Percentiles rank a stretch among this genome's conserved stretches.
Evolutionary conservation across 1,284 basidiomycete genomes (phyloP).

Genomic region (Afroboletus lepidellus): DNA sequence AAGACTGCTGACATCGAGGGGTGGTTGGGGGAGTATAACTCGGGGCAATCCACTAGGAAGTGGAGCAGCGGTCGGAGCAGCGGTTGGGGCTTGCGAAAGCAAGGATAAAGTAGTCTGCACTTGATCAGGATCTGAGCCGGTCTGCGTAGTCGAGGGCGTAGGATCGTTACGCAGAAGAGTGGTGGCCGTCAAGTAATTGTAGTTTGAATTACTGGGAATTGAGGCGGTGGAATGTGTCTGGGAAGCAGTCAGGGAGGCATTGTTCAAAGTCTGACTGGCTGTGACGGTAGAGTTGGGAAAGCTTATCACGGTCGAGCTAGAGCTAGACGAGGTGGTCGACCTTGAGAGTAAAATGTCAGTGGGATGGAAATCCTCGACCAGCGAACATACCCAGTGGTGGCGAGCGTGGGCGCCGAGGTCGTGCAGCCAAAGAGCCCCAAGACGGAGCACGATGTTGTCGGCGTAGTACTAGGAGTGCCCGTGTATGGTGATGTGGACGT

Average conservation of each 20-base stretch:
- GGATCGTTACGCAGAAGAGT: conserved; percentile 42
- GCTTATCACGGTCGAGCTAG: conserved; percentile 27
- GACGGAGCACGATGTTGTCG: conserved; percentile 16
- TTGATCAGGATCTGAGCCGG: conserved; percentile 53
- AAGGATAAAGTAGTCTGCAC: conserved; percentile 42
- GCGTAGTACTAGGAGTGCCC: not conserved
- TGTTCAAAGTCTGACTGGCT: not conserved
- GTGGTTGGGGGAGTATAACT: conserved; percentile 53
- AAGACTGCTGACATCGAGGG: conserved; percentile 29
- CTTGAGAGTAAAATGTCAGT: conserved; percentile 12
- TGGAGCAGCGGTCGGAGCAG: conserved; percentile 37
- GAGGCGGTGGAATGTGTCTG: conserved; percentile 14
- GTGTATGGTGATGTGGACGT: not conserved
- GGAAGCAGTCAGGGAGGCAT: conserved; percentile 12
- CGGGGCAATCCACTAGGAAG: conserved; percentile 60
- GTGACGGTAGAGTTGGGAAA: conserved; percentile 21
- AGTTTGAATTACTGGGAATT: conserved; percentile 26
- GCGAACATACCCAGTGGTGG: conserved; percentile 12
- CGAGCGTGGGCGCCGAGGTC: conserved; percentile 3
- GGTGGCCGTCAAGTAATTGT: conserved; percentile 39
- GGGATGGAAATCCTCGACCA: not conserved
- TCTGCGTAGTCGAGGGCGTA: conserved; percentile 28
- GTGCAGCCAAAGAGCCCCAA: conserved; percentile 18
- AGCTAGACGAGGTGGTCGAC: conserved; percentile 1
- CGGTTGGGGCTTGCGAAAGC: conserved; percentile 23